Conservation (phyloP, 2,329 filamentous ascomycete species). For the Cadophora gregata region DNA sequence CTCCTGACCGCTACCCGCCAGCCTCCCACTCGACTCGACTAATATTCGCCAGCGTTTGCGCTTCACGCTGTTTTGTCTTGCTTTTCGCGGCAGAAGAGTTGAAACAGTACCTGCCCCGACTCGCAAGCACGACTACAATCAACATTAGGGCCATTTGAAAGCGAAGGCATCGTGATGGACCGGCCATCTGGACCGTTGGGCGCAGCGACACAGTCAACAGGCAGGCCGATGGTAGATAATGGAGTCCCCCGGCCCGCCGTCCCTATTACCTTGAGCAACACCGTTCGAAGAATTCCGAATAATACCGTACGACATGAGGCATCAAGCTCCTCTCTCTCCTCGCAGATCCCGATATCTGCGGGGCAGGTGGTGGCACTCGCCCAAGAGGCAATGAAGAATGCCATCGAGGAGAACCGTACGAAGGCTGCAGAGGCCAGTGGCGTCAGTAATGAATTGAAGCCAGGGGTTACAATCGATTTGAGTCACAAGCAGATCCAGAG, state of each 20-base stretch:
- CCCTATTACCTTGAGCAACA: slow-evolving; percentile 41
- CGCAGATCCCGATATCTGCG: slow-evolving; percentile 60
- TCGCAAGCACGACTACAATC: slow-evolving; percentile 14
- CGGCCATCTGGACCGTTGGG: slow-evolving; percentile 44
- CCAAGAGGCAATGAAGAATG: slow-evolving; percentile 70
- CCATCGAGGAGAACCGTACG: slow-evolving; percentile 68
- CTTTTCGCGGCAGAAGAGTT: slow-evolving; percentile 16
- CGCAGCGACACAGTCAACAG: slow-evolving; percentile 45
- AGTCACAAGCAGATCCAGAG: slow-evolving; percentile 74
- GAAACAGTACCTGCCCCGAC: slow-evolving; percentile 14
- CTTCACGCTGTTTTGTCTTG: slow-evolving; percentile 10
- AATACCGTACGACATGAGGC: slow-evolving; percentile 55
- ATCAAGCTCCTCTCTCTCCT: slow-evolving; percentile 51
- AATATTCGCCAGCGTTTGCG: slow-evolving; percentile 9
- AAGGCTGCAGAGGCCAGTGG: slow-evolving; percentile 66
- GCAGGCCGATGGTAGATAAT: slow-evolving; percentile 50
- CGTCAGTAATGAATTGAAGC: slow-evolving; percentile 64
- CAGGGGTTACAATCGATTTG: slow-evolving; percentile 77
- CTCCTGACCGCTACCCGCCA: slow-evolving; percentile 14
- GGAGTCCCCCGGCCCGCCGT: slow-evolving; percentile 42
- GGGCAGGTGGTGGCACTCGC: slow-evolving; percentile 70
- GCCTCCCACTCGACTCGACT: slow-evolving; percentile 6
- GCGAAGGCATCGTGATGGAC: slow-evolving; percentile 40
- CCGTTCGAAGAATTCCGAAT: slow-evolving; percentile 48
- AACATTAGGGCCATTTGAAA: slow-evolving; percentile 2